These are phyloP conservation scores for Aegle marmelos DNA, from an alignment of 345 rosid species.

Conservation along the genomic window DNA sequence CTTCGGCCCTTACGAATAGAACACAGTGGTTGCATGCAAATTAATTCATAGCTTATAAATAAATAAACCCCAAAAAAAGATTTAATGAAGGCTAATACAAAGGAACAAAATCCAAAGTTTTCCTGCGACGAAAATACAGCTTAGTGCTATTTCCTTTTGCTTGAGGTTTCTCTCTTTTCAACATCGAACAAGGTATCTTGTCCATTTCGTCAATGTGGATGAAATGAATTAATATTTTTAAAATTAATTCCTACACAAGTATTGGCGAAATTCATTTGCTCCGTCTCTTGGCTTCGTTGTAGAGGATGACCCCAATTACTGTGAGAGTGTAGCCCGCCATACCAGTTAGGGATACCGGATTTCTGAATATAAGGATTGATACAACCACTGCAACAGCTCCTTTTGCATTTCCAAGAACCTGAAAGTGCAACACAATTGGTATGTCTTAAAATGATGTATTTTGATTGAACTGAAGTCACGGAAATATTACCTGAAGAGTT, in stretches of 20 bases:
- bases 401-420: slow-evolving; percentile 49
- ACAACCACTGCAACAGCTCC: slow-evolving; percentile 43
- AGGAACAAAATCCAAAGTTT: background rate
- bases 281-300: slow-evolving; percentile 43
- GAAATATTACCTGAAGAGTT: slow-evolving; percentile 43
- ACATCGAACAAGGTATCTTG: background rate
- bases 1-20: background rate
- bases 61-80: background rate
- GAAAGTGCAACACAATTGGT: background rate
- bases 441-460: background rate
- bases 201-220: background rate
- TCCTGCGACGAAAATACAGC: background rate
- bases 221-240: background rate
- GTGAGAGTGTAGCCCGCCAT: slow-evolving; percentile 45
- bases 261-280: slow-evolving; percentile 11
- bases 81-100: background rate
- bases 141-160: background rate
- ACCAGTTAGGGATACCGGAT: slow-evolving; percentile 43
- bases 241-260: background rate
- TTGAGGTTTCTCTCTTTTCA: background rate
- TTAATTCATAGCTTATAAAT: background rate
- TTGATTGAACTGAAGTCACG: background rate
- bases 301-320: slow-evolving; percentile 37
- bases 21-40: background rate
- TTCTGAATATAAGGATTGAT: slow-evolving; percentile 38